A percentile compares a stretch with the other conserved stretches of the same genome.
Evolutionary conservation across 306 rosid species (phyloP).

Genomic region (Pueraria montana): DNA sequence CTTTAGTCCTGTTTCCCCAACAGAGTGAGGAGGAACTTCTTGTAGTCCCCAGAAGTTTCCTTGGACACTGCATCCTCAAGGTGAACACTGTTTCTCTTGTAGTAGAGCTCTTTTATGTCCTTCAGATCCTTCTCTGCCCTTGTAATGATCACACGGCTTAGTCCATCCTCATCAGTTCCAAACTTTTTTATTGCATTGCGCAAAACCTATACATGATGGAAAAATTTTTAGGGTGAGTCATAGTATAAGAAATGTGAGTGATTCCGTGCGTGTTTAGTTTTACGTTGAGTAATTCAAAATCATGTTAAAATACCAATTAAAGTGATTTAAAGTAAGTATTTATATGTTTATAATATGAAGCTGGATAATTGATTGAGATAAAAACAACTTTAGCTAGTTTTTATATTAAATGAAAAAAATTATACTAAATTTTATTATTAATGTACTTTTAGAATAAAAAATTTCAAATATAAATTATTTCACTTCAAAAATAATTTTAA

Average conservation of each 20-base stretch:
- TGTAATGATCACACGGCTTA: conserved; percentile 76
- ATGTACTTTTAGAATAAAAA: too few relatives aligned
- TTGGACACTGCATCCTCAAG: conserved; percentile 76
- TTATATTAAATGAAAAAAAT: too few relatives aligned
- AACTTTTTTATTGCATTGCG: conserved; percentile 65
- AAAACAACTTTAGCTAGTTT: too few relatives aligned
- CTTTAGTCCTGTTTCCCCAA: conserved; percentile 67
- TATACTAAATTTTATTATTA: too few relatives aligned
- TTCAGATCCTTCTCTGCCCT: conserved; percentile 92
- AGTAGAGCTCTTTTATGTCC: conserved; percentile 74
- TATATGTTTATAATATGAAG: too few relatives aligned
- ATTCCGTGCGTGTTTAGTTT: background rate
- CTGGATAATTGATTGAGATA: too few relatives aligned
- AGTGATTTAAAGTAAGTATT: too few relatives aligned
- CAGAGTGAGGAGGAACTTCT: conserved; percentile 78
- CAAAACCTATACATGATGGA: conserved; percentile 53
- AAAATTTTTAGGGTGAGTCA: background rate
- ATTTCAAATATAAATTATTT: too few relatives aligned
- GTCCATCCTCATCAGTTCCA: conserved; percentile 79
- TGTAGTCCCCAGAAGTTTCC: conserved; percentile 80
- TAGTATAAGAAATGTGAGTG: background rate
- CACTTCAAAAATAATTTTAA: too few relatives aligned
- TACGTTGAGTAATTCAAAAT: background rate
- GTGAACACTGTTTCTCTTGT: conserved; percentile 80
- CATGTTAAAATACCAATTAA: too few relatives aligned